phyloP scores from a whole-genome alignment of 495 filamentous ascomycete genomes.

The Podospora appendiculata region DNA sequence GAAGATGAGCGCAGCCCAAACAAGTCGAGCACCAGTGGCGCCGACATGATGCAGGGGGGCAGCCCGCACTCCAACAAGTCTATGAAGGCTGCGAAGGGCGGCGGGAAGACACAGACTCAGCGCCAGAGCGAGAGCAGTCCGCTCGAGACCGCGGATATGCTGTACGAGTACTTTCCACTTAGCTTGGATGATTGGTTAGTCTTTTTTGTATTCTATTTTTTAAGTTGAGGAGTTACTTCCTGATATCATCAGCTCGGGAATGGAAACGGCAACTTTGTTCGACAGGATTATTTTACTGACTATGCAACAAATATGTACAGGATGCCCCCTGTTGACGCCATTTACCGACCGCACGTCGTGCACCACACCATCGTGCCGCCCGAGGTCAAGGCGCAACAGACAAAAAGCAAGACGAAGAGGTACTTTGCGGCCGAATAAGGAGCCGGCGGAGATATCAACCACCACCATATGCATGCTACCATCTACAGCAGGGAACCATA shows the following conservation, averaged over 20 bases:
- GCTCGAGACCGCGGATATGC: constrained; percentile 66
- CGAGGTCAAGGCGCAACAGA: constrained; percentile 65
- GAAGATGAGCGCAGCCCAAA: constrained; percentile 61
- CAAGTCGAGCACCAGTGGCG: constrained; percentile 27
- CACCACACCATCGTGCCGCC: constrained; percentile 75
- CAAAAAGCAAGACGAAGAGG: constrained; percentile 64
- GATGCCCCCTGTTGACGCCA: constrained; percentile 82
- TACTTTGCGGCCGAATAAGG: constrained; percentile 59
- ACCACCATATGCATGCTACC: too few species aligned
- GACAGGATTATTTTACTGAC: background rate
- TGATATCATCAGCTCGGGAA: background rate
- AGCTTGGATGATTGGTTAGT: constrained; percentile 75
- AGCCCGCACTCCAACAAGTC: constrained; percentile 32
- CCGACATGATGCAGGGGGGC: constrained; percentile 2
- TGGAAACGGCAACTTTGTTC: background rate
- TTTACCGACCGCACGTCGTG: constrained; percentile 88
- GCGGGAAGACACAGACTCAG: constrained; percentile 12
- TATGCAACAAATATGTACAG: constrained; percentile 11
- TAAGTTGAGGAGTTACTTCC: too few species aligned
- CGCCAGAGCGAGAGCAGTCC: constrained; percentile 38
- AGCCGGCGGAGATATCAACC: too few species aligned
- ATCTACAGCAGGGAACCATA: too few species aligned
- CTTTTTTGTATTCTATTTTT: too few species aligned
- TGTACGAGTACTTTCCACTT: constrained; percentile 90
- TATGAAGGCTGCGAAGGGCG: constrained; percentile 10